Evolutionary conservation across 2,329 filamentous ascomycete species (phyloP), one percentile per base, ranked within the genome.

Genomic region (Fusarium sp.): DNA sequence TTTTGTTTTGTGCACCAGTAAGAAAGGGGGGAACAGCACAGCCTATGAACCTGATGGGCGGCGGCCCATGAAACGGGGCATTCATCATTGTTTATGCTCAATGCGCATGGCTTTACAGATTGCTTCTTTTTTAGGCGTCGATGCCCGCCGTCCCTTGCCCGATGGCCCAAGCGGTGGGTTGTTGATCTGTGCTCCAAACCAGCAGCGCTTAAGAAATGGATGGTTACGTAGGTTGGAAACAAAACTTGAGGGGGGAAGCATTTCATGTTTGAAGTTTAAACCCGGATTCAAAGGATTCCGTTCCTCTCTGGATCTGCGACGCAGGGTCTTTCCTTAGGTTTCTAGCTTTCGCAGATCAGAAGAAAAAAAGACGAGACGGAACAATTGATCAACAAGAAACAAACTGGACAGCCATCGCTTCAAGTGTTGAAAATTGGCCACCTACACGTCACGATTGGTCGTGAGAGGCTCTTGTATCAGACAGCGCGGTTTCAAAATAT

Each of bases 401-500:
- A 38, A 38, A 38, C 34, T 34, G 16, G 34, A 16, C n/a, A 38
- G 36, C 16, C 40, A 23, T 44, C 20, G 40, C 40, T 25, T 20
- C 36, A 20, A 44, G 44, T 50, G 25, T 55, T 18, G 34, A 42
- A 29, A 23, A 44, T 23, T 40, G 33, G 16, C 38, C 16, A 33
- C 54, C 20, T 18, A 44, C 23, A 16, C 54, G 36, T 27, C 54
- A 23, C 44, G 58, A 61, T 61, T 61, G 58, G 58, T 25, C 20
- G 40, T 8, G 40, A 44, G 40, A 4, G 40, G 20, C 40, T 69
- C 68, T 68, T 69, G 64, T 53, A 61, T 64, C 63, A 70, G 56
- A 69, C 63, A 62, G 67, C 40, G 51, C 50, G 58, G 69, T 71
- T 71, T 71, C 69, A 71, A 38, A 55, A 38, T 20, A 23, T 38